Conservation (phyloP, 768 basidiomycete genomes). For the Psilocybe azurescens region DNA sequence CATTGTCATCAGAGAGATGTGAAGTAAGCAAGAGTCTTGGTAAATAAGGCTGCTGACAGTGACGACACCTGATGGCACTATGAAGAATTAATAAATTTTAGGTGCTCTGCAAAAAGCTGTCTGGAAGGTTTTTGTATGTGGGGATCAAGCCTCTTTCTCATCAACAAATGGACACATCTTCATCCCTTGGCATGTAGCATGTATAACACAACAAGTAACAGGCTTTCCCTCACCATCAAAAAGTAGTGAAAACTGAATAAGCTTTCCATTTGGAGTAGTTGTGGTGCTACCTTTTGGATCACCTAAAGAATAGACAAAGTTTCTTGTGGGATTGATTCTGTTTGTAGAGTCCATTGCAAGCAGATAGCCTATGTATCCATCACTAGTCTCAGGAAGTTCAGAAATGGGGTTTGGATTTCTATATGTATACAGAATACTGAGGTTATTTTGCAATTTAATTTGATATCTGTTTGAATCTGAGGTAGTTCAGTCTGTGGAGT, state of each 20-base stretch:
- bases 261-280: not conserved
- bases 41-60: no score
- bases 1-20: no score
- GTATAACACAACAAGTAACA: conserved; percentile 1
- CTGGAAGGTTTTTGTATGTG: not conserved
- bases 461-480: not conserved
- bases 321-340: conserved; percentile 8
- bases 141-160: not conserved
- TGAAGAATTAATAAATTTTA: not conserved
- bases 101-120: not conserved
- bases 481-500: no score
- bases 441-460: conserved; percentile 8
- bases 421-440: conserved; percentile 4
- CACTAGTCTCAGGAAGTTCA: conserved; percentile 12
- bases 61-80: not conserved
- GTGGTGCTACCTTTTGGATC: conserved; percentile 1
- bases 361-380: conserved; percentile 5
- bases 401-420: not conserved
- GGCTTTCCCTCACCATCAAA: not conserved
- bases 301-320: conserved; percentile 17
- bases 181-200: conserved; percentile 11
- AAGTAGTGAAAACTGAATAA: not conserved
- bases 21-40: no score
- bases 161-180: conserved; percentile 7
- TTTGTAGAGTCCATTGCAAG: not conserved